Conservation (phyloP, 1,284 basidiomycete species). For the Mycosarcoma mackinlayi region DNA sequence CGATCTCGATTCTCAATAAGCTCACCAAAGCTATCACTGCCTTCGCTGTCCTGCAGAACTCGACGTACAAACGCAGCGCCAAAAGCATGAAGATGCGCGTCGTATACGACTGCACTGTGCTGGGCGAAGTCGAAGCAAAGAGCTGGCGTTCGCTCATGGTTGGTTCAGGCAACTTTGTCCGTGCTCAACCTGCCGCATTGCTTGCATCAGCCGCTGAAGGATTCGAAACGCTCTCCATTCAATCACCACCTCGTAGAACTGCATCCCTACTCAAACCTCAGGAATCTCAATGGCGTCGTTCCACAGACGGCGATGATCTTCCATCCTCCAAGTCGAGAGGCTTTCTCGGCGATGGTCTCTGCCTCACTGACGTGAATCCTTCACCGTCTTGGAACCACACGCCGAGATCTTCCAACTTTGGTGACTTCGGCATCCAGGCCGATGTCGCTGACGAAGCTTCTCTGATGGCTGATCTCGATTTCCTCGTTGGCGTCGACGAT, state of each 20-base stretch:
- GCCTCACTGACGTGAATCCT: slow-evolving; percentile 43
- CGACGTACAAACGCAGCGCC: slow-evolving; percentile 70
- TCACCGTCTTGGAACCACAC: background rate
- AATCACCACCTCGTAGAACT: slow-evolving; percentile 20
- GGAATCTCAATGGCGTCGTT: slow-evolving; percentile 4
- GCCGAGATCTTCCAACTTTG: background rate
- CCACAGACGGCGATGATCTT: background rate
- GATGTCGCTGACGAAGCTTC: slow-evolving; percentile 25
- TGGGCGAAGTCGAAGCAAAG: slow-evolving; percentile 67
- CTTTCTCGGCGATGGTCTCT: slow-evolving; percentile 48
- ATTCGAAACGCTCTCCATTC: slow-evolving; percentile 27
- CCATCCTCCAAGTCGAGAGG: slow-evolving; percentile 32
- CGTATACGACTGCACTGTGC: slow-evolving; percentile 71
- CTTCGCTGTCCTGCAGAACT: slow-evolving; percentile 71
- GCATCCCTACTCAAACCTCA: slow-evolving; percentile 18
- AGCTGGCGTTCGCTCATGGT: slow-evolving; percentile 57
- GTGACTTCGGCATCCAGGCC: background rate
- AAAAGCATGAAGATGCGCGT: slow-evolving; percentile 68
- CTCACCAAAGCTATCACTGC: slow-evolving; percentile 72
- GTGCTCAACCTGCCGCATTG: slow-evolving; percentile 16
- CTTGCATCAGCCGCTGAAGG: slow-evolving; percentile 21
- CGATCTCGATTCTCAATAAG: slow-evolving; percentile 42
- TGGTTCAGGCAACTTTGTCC: slow-evolving; percentile 52
- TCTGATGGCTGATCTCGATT: slow-evolving; percentile 51
- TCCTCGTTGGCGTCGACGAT: slow-evolving; percentile 49